A percentile compares a stretch with the other conserved stretches of the same genome.
phyloP scores from a whole-genome alignment of 2,329 filamentous ascomycete species.

The Neofusicoccum ribis region DNA sequence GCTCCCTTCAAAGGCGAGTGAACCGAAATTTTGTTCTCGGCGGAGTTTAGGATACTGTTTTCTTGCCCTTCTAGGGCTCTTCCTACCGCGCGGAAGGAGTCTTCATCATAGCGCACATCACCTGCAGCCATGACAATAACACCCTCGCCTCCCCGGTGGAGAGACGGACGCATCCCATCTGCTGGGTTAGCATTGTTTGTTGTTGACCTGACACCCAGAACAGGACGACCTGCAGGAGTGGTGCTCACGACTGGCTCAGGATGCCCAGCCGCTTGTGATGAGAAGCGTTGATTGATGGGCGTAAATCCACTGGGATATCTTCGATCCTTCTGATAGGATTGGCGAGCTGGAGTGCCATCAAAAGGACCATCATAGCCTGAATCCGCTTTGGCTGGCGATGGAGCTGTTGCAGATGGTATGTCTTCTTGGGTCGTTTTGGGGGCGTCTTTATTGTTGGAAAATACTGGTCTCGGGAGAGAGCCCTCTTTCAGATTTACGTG shows the following conservation, averaged over 20 bases:
- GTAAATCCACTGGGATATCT: background rate
- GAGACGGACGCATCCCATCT: background rate
- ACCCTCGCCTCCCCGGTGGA: background rate
- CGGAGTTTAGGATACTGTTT: background rate
- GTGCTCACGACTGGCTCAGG: background rate
- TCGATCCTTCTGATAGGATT: background rate
- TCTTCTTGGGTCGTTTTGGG: background rate
- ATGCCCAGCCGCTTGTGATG: background rate
- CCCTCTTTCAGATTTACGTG: background rate
- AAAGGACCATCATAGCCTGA: background rate
- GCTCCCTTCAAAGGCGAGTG: background rate
- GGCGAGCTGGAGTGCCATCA: background rate
- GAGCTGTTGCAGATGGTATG: background rate
- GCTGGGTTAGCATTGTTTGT: background rate
- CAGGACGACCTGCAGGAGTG: conserved; percentile 1
- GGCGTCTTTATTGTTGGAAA: background rate
- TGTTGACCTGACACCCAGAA: background rate
- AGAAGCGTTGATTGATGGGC: conserved; percentile 1
- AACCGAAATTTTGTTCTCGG: background rate
- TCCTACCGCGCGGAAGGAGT: background rate
- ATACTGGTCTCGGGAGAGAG: background rate
- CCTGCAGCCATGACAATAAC: background rate
- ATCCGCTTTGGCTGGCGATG: background rate
- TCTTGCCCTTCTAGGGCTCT: background rate
- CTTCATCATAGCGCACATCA: background rate